phyloP scores from a whole-genome alignment of 805 yeast species.

The Sugiyamaella floridensis region DNA sequence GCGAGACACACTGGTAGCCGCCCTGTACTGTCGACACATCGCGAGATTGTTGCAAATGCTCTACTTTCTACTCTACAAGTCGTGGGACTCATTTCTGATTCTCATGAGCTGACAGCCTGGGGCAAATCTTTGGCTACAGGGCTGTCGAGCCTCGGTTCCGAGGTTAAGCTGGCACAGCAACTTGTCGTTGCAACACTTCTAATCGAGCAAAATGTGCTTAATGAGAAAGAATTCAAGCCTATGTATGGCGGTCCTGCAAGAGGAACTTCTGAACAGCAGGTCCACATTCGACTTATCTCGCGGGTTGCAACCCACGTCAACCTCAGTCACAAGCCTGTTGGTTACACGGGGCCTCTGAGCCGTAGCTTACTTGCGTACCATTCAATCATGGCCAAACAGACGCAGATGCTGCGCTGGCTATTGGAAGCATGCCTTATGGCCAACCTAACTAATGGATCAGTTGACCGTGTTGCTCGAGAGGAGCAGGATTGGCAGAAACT shows the following conservation, averaged over 20 bases:
- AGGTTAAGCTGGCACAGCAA: conserved; percentile 15
- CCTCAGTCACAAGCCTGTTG: conserved; percentile 44
- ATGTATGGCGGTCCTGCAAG: conserved; percentile 36
- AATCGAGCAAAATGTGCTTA: conserved; percentile 19
- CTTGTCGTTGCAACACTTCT: conserved; percentile 24
- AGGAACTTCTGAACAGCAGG: conserved; percentile 25
- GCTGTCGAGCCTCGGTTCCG: conserved; percentile 1
- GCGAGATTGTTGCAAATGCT: conserved; percentile 44
- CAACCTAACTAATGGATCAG: conserved; percentile 28
- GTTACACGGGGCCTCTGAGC: conserved; percentile 65
- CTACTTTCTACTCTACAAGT: conserved; percentile 48
- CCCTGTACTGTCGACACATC: neutral
- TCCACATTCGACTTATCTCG: conserved; percentile 38
- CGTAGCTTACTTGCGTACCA: conserved; percentile 59
- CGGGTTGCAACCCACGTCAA: conserved; percentile 44
- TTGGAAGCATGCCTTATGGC: conserved; percentile 49
- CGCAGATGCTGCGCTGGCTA: conserved; percentile 45
- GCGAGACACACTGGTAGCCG: conserved; percentile 22
- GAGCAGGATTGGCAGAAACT: conserved; percentile 52
- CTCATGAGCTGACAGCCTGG: conserved; percentile 41
- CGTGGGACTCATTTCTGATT: conserved; percentile 40
- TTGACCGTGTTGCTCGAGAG: neutral
- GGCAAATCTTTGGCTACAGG: conserved; percentile 42
- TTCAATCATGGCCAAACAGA: conserved; percentile 52
- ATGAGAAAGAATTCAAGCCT: conserved; percentile 30